These are phyloP conservation scores for Multifurca ochricompacta DNA, from an alignment of 768 basidiomycete genomes.

Conservation along the genomic window DNA sequence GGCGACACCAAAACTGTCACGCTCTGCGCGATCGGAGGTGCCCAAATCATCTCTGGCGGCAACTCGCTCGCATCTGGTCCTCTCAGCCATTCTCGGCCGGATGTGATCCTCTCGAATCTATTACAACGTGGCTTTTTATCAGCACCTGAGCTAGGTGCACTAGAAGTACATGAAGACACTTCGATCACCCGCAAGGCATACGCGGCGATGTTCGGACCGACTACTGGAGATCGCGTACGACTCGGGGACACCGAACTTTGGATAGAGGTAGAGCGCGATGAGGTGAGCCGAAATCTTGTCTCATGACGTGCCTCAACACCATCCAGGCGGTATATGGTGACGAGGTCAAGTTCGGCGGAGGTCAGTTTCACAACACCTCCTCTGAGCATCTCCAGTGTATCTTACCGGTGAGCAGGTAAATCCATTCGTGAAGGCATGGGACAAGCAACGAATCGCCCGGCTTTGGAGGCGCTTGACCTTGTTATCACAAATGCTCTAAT, in stretches of 20 bases:
- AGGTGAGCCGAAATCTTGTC: conserved; percentile 32
- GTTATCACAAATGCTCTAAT: conserved; percentile 95
- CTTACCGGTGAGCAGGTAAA: conserved; percentile 51
- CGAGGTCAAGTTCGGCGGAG: conserved; percentile 97
- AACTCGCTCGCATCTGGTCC: conserved; percentile 60
- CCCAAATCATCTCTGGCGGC: conserved; percentile 66
- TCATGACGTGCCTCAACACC: neutral
- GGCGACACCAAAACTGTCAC: conserved; percentile 81
- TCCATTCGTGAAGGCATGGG: conserved; percentile 96
- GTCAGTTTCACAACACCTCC: conserved; percentile 35
- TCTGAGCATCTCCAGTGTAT: neutral
- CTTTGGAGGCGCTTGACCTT: conserved; percentile 70
- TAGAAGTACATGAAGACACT: conserved; percentile 42
- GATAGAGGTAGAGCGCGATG: conserved; percentile 87
- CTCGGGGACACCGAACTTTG: conserved; percentile 87
- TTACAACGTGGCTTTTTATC: conserved; percentile 64
- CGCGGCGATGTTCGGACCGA: conserved; percentile 93
- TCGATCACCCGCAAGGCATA: conserved; percentile 65
- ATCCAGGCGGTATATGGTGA: conserved; percentile 82
- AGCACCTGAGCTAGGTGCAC: conserved; percentile 54
- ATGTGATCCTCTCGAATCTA: conserved; percentile 40
- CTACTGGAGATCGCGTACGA: conserved; percentile 79
- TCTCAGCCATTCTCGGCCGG: conserved; percentile 37
- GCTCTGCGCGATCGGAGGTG: conserved; percentile 72
- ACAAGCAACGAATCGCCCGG: conserved; percentile 68